Conservation (phyloP, 192 early-diverging fungal species). For the Coemansia sp. region DNA sequence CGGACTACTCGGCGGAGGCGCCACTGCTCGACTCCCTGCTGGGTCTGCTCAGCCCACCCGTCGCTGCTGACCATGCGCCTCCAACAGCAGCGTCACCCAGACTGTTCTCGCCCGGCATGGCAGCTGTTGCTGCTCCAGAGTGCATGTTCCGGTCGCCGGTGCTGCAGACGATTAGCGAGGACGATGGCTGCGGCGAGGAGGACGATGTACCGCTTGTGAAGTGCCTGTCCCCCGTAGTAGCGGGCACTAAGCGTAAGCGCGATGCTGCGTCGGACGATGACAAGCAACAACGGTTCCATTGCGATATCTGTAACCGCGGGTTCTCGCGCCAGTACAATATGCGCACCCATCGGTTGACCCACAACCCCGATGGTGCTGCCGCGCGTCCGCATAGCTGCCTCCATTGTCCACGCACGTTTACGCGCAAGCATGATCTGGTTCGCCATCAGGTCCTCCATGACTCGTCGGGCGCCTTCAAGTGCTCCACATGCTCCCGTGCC, state of each 20-base stretch:
- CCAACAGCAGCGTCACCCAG: background rate
- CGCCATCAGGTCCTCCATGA: conserved; percentile 68
- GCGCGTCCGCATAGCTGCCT: conserved; percentile 59
- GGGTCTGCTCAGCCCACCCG: conserved; percentile 30
- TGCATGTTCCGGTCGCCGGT: conserved; percentile 22
- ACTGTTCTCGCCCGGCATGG: conserved; percentile 16
- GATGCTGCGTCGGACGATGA: background rate
- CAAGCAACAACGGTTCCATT: conserved; percentile 27
- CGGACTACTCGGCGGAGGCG: conserved; percentile 7
- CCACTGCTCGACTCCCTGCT: conserved; percentile 45
- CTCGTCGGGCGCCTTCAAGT: conserved; percentile 55
- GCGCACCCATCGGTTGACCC: conserved; percentile 74
- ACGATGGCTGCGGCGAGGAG: conserved; percentile 1
- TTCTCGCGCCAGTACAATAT: conserved; percentile 88
- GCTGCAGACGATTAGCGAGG: conserved; percentile 12
- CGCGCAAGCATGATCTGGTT: conserved; percentile 76
- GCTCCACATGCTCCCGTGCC: conserved; percentile 54
- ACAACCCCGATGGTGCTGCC: conserved; percentile 57
- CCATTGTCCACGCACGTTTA: conserved; percentile 68
- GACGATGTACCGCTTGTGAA: conserved; percentile 1
- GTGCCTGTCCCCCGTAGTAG: background rate
- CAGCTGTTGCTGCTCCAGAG: conserved; percentile 7
- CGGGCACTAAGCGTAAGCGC: conserved; percentile 16
- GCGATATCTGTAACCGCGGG: conserved; percentile 64
- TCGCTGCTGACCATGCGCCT: background rate